Percentiles rank a stretch among this genome's conserved stretches.
These are phyloP conservation scores for Lentinula lateritia DNA, from an alignment of 768 basidiomycete species.

Conservation along the genomic window DNA sequence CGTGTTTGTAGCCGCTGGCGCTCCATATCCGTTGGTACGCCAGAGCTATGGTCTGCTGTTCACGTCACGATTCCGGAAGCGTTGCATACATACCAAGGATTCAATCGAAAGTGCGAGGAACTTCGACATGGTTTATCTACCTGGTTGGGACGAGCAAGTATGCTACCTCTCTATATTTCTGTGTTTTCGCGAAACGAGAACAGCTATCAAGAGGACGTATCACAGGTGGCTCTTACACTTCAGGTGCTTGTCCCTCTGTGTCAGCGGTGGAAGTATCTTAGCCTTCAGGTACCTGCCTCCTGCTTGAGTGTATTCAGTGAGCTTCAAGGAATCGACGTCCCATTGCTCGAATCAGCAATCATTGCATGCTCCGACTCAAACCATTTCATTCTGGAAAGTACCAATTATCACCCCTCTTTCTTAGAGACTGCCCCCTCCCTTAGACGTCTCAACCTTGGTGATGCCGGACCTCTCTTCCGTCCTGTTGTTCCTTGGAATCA, in stretches of 20 bases:
- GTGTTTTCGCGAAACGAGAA: not conserved
- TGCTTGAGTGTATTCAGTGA: not conserved
- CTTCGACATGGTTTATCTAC: not conserved
- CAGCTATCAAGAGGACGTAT: not conserved
- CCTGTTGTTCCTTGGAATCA: not conserved
- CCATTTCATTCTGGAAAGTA: not conserved
- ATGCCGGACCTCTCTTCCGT: not conserved
- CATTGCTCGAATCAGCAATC: not conserved
- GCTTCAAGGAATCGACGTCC: not conserved
- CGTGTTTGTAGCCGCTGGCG: conserved; percentile 4
- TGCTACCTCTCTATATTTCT: not conserved
- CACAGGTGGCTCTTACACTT: not conserved
- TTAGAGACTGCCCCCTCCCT: not conserved
- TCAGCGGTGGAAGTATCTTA: conserved; percentile 3
- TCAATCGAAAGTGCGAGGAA: not conserved
- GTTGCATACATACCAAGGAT: not conserved
- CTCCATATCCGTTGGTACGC: not conserved
- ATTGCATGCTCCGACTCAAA: not conserved
- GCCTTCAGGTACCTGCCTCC: not conserved
- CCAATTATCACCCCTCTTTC: not conserved
- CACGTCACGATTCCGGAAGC: not conserved
- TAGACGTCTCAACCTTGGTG: not conserved
- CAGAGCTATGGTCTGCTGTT: conserved; percentile 2
- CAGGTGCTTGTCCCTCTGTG: not conserved
- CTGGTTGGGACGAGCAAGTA: not conserved